Base-by-base conservation (phyloP, 1,284 basidiomycete genomes). In the Lignosus rhinocerotis region DNA sequence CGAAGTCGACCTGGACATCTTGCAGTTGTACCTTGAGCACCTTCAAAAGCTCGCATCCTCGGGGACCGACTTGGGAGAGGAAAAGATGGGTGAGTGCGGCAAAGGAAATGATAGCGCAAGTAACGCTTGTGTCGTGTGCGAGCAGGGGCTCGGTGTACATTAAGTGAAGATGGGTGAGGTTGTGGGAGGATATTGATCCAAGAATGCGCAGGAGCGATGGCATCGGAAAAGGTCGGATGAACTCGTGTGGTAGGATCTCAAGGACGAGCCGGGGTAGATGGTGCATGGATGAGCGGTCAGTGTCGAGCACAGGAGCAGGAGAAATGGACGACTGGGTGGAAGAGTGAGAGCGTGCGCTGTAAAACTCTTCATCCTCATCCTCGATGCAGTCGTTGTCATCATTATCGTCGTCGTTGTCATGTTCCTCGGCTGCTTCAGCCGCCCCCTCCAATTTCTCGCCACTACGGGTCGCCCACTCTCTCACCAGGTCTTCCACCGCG, bases 1-100 rank as follows among this genome's bases (percentile, higher is more conserved):
- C 61, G 6, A 63, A 63, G 32, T 57, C 50, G 38, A 63, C 32
- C 36, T 63, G 45, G 31, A 43, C 55, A 1, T 57, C 45, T 11
- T 55, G 25, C 25, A 63, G 58, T 3, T n/a, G 31, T 7, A 50
- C 56, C 0, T 10, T n/a, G 5, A 63, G 42, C 11, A 36, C 25
- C 5, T 32, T 19, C 21, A 63, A 42, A 48, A 58, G 41, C 17
- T 46, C 49, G 53, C 53, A 63, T 11, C 51, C 55, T 32, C 38
- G 49, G 11, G 61, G 61, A 10, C 58, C 61, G 41, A 60, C 32
- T 3, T 32, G 36, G 16, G 50, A 55, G 30, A 57, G 25, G n/a
- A 38, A 31, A 16, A 59, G 55, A n/a, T 56, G 50, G 19, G 57
- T 55, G 12, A 59, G 33, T 16, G 30, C 38, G 1, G 43, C 7